These are phyloP conservation scores for Spergularia marina DNA, from an alignment of 148 eudicot genomes.

Conservation along the genomic window DNA sequence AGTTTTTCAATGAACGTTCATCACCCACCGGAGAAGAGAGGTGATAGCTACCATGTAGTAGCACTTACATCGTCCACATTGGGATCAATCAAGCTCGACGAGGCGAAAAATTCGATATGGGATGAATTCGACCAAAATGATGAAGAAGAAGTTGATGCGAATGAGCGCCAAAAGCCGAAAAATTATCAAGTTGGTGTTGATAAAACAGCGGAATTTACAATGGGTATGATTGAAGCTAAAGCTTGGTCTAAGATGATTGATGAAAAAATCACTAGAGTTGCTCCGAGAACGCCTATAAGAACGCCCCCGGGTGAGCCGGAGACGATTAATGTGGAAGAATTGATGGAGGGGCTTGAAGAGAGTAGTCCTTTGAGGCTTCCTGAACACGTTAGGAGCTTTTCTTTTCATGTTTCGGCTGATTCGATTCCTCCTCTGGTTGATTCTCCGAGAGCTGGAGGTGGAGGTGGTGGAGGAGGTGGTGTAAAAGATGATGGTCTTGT, in stretches of 20 bases:
- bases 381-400: conserved; percentile 53
- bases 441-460: conserved; percentile 28
- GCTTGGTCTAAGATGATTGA: conserved; percentile 88
- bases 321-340: conserved; percentile 66
- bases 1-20: conserved; percentile 65
- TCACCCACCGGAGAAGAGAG: conserved; percentile 44
- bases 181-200: conserved; percentile 17
- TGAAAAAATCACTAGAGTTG: conserved; percentile 43
- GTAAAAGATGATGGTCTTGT: neutral
- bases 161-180: neutral
- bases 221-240: conserved; percentile 72
- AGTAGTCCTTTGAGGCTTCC: conserved; percentile 49
- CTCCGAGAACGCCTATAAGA: conserved; percentile 56
- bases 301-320: conserved; percentile 91
- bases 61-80: conserved; percentile 71
- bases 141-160: neutral
- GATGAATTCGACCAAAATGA: conserved; percentile 1
- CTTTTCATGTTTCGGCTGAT: conserved; percentile 45
- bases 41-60: conserved; percentile 61
- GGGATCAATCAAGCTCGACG: conserved; percentile 54
- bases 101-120: conserved; percentile 2
- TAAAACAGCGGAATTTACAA: conserved; percentile 41
- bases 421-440: conserved; percentile 24
- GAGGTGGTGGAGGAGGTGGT: conserved; percentile 9
- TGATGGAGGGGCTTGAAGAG: conserved; percentile 93